Evolutionary conservation across 352 stramenopile species (phyloP).

Genomic region (Phytophthora sansomeana): DNA sequence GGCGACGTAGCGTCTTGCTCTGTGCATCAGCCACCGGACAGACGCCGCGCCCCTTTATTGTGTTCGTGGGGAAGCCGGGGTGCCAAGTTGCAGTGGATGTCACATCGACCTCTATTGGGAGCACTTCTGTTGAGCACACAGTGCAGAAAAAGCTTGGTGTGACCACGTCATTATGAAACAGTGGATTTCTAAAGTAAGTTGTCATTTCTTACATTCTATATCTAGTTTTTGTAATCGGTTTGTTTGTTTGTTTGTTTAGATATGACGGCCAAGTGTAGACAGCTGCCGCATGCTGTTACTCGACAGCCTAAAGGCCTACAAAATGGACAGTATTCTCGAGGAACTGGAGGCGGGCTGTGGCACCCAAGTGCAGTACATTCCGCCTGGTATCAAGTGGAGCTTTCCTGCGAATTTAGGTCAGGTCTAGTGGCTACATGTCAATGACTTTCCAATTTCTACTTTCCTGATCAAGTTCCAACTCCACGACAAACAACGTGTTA

Average conservation of each 20-base stretch:
- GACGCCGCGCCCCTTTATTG: neutral
- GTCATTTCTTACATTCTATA: too few relatives aligned
- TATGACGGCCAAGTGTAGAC: neutral
- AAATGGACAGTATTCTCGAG: constrained; percentile 6
- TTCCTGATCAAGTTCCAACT: too few relatives aligned
- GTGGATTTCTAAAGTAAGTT: constrained; percentile 1
- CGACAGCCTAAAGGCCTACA: constrained; percentile 8
- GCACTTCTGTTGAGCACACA: neutral
- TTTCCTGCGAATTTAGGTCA: too few relatives aligned
- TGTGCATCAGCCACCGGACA: neutral
- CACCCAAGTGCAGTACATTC: constrained; percentile 12
- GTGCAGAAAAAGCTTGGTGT: constrained; percentile 13
- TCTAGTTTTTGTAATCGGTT: too few relatives aligned
- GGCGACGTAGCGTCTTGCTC: constrained; percentile 2
- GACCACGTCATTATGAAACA: constrained; percentile 7
- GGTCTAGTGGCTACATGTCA: too few relatives aligned
- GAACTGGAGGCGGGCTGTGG: neutral
- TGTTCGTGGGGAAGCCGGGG: constrained; percentile 3
- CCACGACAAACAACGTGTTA: too few relatives aligned
- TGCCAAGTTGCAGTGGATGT: constrained; percentile 1
- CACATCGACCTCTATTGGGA: neutral
- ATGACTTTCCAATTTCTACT: too few relatives aligned
- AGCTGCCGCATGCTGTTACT: constrained; percentile 4
- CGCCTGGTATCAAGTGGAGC: too few relatives aligned
- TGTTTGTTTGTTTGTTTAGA: too few relatives aligned